A percentile compares a stretch with the other conserved stretches of the same genome.
phyloP scores from a whole-genome alignment of 257 asterid genomes.

The Handroanthus guayacan region DNA sequence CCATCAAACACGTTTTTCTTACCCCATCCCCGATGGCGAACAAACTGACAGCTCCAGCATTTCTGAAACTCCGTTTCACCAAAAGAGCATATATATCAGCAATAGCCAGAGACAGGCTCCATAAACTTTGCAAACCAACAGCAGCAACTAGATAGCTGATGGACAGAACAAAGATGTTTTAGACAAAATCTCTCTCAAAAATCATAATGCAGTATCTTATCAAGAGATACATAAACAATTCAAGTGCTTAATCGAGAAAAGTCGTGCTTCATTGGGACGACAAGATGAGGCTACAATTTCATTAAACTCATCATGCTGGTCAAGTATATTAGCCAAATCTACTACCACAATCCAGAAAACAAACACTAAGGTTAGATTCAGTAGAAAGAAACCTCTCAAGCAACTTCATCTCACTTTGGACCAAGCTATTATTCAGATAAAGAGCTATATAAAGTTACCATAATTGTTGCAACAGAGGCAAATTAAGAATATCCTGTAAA shows the following conservation, averaged over 20 bases:
- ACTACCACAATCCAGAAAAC: no score
- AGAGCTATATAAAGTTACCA: not conserved
- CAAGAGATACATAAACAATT: not conserved
- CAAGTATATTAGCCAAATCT: no score
- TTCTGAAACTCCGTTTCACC: conserved; percentile 80
- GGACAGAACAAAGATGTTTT: conserved; percentile 33
- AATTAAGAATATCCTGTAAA: conserved; percentile 4
- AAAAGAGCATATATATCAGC: conserved; percentile 71
- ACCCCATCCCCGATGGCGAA: conserved; percentile 95
- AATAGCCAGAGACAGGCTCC: conserved; percentile 84
- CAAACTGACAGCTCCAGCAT: conserved; percentile 57
- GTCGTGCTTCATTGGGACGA: not conserved
- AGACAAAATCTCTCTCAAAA: conserved; percentile 26
- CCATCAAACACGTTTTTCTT: conserved; percentile 41
- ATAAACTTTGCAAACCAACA: conserved; percentile 78
- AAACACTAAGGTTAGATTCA: no score
- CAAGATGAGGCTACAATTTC: not conserved
- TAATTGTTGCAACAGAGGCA: not conserved
- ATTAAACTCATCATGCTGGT: no score
- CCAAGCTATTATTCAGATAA: conserved; percentile 4
- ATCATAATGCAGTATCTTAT: not conserved
- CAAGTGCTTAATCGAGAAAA: not conserved
- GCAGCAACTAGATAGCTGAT: conserved; percentile 88
- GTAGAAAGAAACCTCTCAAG: not conserved
- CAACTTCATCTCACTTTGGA: conserved; percentile 25